Evolutionary conservation across 495 filamentous ascomycete genomes (phyloP).

Genomic region (Penicillium lividum): DNA sequence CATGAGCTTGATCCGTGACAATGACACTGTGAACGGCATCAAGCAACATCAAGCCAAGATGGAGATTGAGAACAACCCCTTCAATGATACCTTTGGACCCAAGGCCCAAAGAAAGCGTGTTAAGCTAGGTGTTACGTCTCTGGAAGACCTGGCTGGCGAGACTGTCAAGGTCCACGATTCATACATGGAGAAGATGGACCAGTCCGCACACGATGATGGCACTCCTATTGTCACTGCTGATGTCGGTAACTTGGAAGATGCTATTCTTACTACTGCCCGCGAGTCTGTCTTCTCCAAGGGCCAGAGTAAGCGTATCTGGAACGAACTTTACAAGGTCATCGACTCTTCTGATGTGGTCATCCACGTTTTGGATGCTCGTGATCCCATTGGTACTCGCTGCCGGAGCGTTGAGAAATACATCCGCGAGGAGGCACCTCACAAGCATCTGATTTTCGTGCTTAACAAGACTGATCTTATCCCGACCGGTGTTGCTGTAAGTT

Average conservation of each 20-base stretch:
- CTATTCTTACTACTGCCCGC: slow-evolving; percentile 64
- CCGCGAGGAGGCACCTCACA: slow-evolving; percentile 87
- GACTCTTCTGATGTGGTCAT: slow-evolving; percentile 96
- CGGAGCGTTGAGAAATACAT: slow-evolving; percentile 91
- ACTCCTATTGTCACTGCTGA: slow-evolving; percentile 54
- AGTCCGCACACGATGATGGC: slow-evolving; percentile 70
- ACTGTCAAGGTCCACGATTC: slow-evolving; percentile 72
- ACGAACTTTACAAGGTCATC: slow-evolving; percentile 97
- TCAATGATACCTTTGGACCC: slow-evolving; percentile 87
- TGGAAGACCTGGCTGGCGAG: slow-evolving; percentile 81
- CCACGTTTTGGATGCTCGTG: slow-evolving; percentile 90
- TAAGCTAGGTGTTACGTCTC: slow-evolving; percentile 75
- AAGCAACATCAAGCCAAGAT: slow-evolving; percentile 96
- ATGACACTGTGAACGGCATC: slow-evolving; percentile 66
- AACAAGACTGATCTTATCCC: slow-evolving; percentile 99
- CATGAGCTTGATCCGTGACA: slow-evolving; percentile 75
- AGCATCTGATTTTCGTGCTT: slow-evolving; percentile 87
- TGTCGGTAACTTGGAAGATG: slow-evolving; percentile 53
- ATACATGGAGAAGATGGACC: slow-evolving; percentile 76
- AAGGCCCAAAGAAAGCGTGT: slow-evolving; percentile 90
- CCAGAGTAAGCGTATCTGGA: slow-evolving; percentile 94
- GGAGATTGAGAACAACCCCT: slow-evolving; percentile 81
- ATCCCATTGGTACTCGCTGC: slow-evolving; percentile 88
- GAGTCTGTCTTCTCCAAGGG: slow-evolving; percentile 95
- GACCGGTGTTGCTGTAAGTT: slow-evolving; percentile 88